Evolutionary conservation across 2,329 filamentous ascomycete species (phyloP).

Genomic region (Spiromastix sp.): DNA sequence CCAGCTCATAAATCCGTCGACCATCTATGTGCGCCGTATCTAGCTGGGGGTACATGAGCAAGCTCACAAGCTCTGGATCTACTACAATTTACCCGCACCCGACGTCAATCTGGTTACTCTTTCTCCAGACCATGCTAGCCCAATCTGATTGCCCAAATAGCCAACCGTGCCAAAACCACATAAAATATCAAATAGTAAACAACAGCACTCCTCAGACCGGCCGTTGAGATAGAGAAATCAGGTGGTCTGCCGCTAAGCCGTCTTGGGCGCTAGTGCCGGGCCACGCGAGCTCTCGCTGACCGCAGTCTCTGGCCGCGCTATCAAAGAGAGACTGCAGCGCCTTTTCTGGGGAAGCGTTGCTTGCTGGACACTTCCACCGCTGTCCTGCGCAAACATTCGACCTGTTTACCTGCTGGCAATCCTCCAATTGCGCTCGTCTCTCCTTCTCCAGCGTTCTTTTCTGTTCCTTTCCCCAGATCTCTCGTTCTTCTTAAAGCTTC

Average conservation of each 20-base stretch:
- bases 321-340: slow-evolving; percentile 7
- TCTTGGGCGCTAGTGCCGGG: neutral
- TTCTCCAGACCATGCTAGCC: too few species aligned
- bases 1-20: too few species aligned
- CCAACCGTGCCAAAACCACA: too few species aligned
- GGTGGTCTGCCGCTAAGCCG: neutral
- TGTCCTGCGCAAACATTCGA: neutral
- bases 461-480: slow-evolving; percentile 5
- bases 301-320: neutral
- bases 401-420: neutral
- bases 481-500: slow-evolving; percentile 7
- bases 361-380: too few species aligned
- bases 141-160: too few species aligned
- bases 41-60: too few species aligned
- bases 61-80: too few species aligned
- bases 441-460: slow-evolving; percentile 1
- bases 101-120: too few species aligned
- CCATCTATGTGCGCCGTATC: too few species aligned
- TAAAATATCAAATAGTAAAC: too few species aligned
- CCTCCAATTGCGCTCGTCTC: neutral
- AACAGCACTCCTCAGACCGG: too few species aligned
- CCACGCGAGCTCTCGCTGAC: neutral
- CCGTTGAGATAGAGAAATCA: slow-evolving; percentile 7
- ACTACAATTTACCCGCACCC: too few species aligned
- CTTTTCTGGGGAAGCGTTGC: slow-evolving; percentile 1